Conservation (phyloP, 805 yeast species). For the Candida nitratophila region DNA sequence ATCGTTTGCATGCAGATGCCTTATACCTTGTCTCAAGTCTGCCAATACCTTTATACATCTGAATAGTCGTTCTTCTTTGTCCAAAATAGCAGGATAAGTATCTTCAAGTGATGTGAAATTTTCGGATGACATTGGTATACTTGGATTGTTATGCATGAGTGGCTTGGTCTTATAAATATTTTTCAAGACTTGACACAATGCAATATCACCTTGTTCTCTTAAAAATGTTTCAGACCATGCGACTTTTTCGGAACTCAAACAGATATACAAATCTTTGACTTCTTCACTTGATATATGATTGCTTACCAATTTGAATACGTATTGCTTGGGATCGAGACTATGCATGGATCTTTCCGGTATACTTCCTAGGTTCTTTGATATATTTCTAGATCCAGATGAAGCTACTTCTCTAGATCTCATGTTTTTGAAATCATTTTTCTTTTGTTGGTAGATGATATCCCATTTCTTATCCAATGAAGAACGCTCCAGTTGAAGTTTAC, state of each 20-base stretch:
- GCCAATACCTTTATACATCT: conserved; percentile 78
- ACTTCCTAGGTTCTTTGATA: conserved; percentile 2
- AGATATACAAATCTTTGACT: conserved; percentile 81
- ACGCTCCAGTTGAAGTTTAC: conserved; percentile 67
- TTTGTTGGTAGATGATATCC: conserved; percentile 86
- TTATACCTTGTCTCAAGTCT: conserved; percentile 66
- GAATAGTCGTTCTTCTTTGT: conserved; percentile 69
- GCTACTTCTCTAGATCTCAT: conserved; percentile 10
- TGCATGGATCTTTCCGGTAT: conserved; percentile 6
- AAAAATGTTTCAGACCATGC: conserved; percentile 82
- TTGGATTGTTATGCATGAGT: conserved; percentile 4
- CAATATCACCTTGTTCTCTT: conserved; percentile 82
- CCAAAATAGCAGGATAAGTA: conserved; percentile 30
- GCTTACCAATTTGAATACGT: conserved; percentile 66
- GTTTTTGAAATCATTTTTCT: conserved; percentile 66
- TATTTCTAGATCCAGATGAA: background rate
- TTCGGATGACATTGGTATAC: background rate
- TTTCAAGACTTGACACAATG: conserved; percentile 65
- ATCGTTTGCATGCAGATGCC: conserved; percentile 47
- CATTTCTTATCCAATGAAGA: conserved; percentile 79
- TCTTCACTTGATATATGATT: conserved; percentile 62
- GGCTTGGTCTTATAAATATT: conserved; percentile 28
- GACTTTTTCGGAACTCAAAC: conserved; percentile 71
- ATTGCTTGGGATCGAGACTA: conserved; percentile 57
- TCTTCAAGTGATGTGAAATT: conserved; percentile 25